Conservation (phyloP, 768 basidiomycete genomes). For the Tephrocybe sp. region DNA sequence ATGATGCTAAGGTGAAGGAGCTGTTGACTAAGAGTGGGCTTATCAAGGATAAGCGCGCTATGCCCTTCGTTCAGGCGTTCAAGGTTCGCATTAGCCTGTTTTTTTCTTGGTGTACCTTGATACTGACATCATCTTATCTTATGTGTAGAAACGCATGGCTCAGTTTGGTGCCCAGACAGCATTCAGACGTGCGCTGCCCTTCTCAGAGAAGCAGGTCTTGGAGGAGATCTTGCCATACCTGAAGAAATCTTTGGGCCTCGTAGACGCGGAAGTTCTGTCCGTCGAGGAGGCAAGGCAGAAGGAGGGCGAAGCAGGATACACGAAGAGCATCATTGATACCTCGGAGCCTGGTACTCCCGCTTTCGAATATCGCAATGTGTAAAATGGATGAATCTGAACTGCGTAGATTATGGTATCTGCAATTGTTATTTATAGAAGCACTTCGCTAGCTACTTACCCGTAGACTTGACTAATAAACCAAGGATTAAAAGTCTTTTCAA, state of each 20-base stretch:
- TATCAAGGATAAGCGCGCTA: constrained; percentile 93
- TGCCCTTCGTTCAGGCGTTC: constrained; percentile 94
- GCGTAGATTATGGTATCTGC: too few relatives aligned
- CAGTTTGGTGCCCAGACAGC: constrained; percentile 74
- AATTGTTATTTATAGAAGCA: too few relatives aligned
- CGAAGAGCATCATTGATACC: constrained; percentile 68
- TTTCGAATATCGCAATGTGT: constrained; percentile 84
- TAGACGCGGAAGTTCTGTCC: constrained; percentile 66
- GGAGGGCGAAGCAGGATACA: constrained; percentile 55
- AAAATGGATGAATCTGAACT: constrained; percentile 8
- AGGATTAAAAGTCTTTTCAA: too few relatives aligned
- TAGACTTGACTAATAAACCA: too few relatives aligned
- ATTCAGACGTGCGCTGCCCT: constrained; percentile 79
- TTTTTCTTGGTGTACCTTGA: background rate
- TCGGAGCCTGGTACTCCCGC: constrained; percentile 87
- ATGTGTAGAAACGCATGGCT: constrained; percentile 85
- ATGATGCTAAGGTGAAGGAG: constrained; percentile 77
- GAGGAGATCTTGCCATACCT: constrained; percentile 74
- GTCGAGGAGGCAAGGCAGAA: constrained; percentile 65
- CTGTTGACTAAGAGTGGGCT: constrained; percentile 67
- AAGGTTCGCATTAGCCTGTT: constrained; percentile 54
- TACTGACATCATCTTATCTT: constrained; percentile 8
- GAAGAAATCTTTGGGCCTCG: constrained; percentile 69
- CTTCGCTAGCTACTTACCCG: too few relatives aligned
- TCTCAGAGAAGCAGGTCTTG: constrained; percentile 78